Base-by-base conservation (phyloP, 2,329 filamentous ascomycete genomes). In the Cordyceps cicadae region DNA sequence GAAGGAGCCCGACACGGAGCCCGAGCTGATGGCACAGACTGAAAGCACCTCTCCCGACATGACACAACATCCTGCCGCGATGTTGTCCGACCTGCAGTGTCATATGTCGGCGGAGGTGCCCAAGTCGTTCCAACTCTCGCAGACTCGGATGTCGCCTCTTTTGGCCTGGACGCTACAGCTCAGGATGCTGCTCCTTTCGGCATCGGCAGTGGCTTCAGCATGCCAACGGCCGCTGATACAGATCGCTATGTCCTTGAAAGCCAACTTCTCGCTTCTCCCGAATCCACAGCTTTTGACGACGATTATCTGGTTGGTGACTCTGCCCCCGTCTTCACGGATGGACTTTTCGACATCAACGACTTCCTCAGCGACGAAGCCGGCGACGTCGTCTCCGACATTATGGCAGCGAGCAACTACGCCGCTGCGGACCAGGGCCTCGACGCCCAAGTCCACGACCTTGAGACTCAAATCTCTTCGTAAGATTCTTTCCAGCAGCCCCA, bases 71-170 rank as follows among this genome's bases (percentile, higher is more conserved):
- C 92, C 94, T 97, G 94, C 94, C 83, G 94, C 84, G 92, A 88
- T 97, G 93, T 97, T 97, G 94, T 97, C 60, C 17, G 94, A 96
- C 94, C 94, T 96, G 94, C 94, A 89, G 94, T 99, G 94, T 97
- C 94, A 87, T 93, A 92, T 86, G 87, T 93, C 89, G 88, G 84
- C 79, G 81, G 83, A 82, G 77, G 79, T 77, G 75, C 75, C 77
- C 70, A 74, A 72, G 73, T 73, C 74, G 68, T 78, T 75, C 71
- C 70, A 66, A 71, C 71, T 70, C 68, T 77, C 74, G 66, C 77
- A 70, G 72, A 76, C 74, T 69, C 70, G 61, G 65, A 69, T 64
- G 64, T 68, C 64, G 63, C 72, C 70, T 71, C 70, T 70, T 66
- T 76, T 75, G 69, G 72, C 72, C 63, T 79, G 77, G 69, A 72